Conservation (phyloP, 2,329 filamentous ascomycete species). For the Leptographium galeiforme region DNA sequence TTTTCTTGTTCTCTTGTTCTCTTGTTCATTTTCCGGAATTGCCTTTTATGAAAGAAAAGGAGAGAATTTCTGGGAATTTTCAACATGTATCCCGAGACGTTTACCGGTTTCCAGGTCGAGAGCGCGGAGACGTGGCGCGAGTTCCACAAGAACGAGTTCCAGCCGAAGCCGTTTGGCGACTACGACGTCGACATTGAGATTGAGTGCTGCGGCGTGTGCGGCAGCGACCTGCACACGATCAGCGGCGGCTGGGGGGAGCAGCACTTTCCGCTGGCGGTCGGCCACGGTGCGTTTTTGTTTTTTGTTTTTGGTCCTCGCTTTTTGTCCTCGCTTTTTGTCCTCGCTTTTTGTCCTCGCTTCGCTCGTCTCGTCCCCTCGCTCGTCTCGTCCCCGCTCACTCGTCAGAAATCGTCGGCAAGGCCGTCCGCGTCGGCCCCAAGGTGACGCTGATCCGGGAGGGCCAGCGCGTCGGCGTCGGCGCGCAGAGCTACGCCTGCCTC, state of each 20-base stretch:
- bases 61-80: no score
- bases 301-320: neutral
- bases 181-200: conserved; percentile 83
- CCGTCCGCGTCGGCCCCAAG: conserved; percentile 52
- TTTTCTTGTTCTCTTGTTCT: no score
- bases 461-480: conserved; percentile 55
- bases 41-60: no score
- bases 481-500: conserved; percentile 51
- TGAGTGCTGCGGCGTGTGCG: conserved; percentile 64
- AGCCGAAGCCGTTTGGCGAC: conserved; percentile 75
- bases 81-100: conserved; percentile 37
- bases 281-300: conserved; percentile 36
- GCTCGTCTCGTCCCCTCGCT: no score
- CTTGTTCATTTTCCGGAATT: no score
- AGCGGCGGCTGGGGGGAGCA: conserved; percentile 54
- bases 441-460: conserved; percentile 47
- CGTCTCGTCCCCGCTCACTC: neutral
- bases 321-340: neutral
- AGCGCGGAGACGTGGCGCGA: conserved; percentile 40
- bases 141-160: conserved; percentile 61
- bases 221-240: conserved; percentile 59
- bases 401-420: conserved; percentile 54
- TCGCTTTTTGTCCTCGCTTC: neutral
- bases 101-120: conserved; percentile 47
- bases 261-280: conserved; percentile 51